Evolutionary conservation across 345 rosid genomes (phyloP), one percentile per base, ranked within the genome.

Genomic region (Orychophragmus violaceus): DNA sequence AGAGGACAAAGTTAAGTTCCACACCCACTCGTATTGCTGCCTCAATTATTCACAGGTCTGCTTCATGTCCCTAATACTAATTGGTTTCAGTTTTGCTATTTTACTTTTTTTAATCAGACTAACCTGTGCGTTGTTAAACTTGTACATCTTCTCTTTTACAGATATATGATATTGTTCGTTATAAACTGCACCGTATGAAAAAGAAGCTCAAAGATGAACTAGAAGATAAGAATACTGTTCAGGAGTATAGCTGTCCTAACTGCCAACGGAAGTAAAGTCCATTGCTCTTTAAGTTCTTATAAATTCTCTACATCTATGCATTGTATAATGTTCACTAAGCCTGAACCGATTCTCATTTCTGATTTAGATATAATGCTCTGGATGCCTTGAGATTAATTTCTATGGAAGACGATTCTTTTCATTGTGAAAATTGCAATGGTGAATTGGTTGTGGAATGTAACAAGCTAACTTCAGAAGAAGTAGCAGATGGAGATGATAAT

Each of bases 391-490:
- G 77, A 65, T 80, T 94, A 75, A 18, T 90, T 48, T 85, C 87
- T 21, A 32, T 79, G 55, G 91, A 73, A 39, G 97, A 87, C 66
- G 95, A 88, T 56, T 82, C 71, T 74, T 94, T 94, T 60, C 92
- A 84, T 60, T 94, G 99, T 64, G 97, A 90, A 71, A 88, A 75
- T 64, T 94, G 97, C 79, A 82, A 94, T 64, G 89, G 89, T 68
- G 95, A 83, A 68, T 93, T 94, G 73, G 89, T 87, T 72, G 93
- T 89, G 36, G 97, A 94, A 82, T 84, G 89, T 60, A 88, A 90
- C 82, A 90, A 88, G 76, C 71, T 90, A 69, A 86, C 85, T 39
- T 82, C 84, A 25, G 88, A 88, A 80, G 99, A 88, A 64, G 91
- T 74, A 14, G 90, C 85, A 66, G 99, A 90, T 75, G 96, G 95